phyloP scores from a whole-genome alignment of 176 grass and related monocot species.

The bread wheat (Triticum aestivum) region IWGSC_CS_RefSeq_v2.1 NC_057806.1:503294141-503294640 shows the following conservation, averaged over 20 bases:
- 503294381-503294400: too few relatives aligned
- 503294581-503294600: too few relatives aligned
- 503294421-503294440: neutral
- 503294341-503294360: neutral
- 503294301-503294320: neutral
- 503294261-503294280: conserved; percentile 33
- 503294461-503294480: too few relatives aligned
- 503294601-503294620: too few relatives aligned
- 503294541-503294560: too few relatives aligned
- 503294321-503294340: neutral
- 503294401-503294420: neutral
- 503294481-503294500: too few relatives aligned
- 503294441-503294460: too few relatives aligned
- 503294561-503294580: too few relatives aligned
- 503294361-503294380: too few relatives aligned
- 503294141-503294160: conserved; percentile 1
- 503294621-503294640: too few relatives aligned
- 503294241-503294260: conserved; percentile 7
- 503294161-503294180: neutral
- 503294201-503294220: neutral
- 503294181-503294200: neutral
- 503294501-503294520: too few relatives aligned
- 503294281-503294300: neutral
- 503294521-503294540: too few relatives aligned
- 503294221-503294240: neutral